Conservation (phyloP, 2,329 filamentous ascomycete species). For the Xylaria digitata region DNA sequence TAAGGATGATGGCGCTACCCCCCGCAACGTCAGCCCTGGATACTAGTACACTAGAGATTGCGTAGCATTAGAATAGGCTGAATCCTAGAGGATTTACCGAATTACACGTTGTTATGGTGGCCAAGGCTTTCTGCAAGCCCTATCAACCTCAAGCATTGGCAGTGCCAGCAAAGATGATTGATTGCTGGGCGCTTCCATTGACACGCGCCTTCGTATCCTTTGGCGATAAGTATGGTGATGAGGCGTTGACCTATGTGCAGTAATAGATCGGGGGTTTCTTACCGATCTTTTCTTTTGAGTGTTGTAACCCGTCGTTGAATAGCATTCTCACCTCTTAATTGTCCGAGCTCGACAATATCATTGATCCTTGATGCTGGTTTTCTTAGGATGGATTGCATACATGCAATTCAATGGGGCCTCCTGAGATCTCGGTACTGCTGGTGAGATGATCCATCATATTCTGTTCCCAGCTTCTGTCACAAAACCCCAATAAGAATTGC, state of each 20-base stretch:
- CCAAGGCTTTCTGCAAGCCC: constrained; percentile 1
- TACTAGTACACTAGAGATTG: not conserved
- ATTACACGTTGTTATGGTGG: constrained; percentile 8
- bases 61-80: constrained; percentile 23
- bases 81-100: constrained; percentile 33
- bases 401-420: constrained; percentile 6
- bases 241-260: constrained; percentile 11
- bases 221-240: constrained; percentile 7
- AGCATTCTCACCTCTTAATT: no score
- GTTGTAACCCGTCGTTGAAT: constrained; percentile 3
- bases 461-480: not conserved
- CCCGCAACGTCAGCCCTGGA: constrained; percentile 29
- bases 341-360: constrained; percentile 3
- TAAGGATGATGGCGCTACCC: constrained; percentile 27
- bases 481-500: not conserved
- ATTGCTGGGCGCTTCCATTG: constrained; percentile 1
- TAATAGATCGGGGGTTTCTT: not conserved
- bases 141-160: constrained; percentile 15
- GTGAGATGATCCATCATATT: constrained; percentile 17
- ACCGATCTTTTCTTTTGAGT: constrained; percentile 14
- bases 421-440: constrained; percentile 14
- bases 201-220: constrained; percentile 1
- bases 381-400: constrained; percentile 23
- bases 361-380: constrained; percentile 25
- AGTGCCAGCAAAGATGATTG: not conserved